Conservation (phyloP, 2,329 filamentous ascomycete species). For the Davidsoniella virescens region DNA sequence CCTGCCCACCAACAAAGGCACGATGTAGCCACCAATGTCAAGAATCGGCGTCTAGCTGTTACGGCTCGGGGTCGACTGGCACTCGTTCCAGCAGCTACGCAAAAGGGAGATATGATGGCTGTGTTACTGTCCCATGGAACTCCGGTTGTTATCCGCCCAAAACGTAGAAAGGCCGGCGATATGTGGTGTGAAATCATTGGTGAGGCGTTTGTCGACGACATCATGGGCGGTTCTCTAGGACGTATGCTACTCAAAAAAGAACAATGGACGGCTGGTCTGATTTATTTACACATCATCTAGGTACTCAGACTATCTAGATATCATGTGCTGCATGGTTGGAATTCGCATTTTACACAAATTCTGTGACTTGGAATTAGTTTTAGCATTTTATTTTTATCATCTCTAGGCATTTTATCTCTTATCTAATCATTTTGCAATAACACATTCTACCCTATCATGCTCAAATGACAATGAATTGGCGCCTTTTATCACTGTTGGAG, state of each 20-base stretch:
- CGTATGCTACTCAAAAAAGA: slow-evolving; percentile 10
- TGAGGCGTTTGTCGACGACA: slow-evolving; percentile 11
- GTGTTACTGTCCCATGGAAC: slow-evolving; percentile 10
- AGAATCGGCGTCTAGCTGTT: slow-evolving; percentile 9
- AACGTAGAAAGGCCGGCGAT: slow-evolving; percentile 2
- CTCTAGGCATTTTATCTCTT: neutral
- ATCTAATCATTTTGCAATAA: neutral
- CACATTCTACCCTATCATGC: no score
- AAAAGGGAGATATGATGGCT: slow-evolving; percentile 9
- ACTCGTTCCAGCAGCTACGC: slow-evolving; percentile 10
- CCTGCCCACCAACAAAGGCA: slow-evolving; percentile 2
- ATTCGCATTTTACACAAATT: neutral
- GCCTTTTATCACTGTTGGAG: no score
- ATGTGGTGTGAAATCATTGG: slow-evolving; percentile 11
- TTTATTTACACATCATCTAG: slow-evolving; percentile 10
- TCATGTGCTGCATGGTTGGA: neutral
- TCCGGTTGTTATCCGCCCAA: slow-evolving; percentile 8
- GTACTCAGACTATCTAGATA: neutral
- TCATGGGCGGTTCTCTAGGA: slow-evolving; percentile 9
- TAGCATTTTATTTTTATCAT: neutral
- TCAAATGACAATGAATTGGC: no score
- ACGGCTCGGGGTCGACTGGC: slow-evolving; percentile 8
- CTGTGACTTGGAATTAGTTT: neutral
- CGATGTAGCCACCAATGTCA: neutral
- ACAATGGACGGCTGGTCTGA: slow-evolving; percentile 6